Conservation (phyloP, 2,329 filamentous ascomycete species). For the Fonsecaea pedrosoi region DNA sequence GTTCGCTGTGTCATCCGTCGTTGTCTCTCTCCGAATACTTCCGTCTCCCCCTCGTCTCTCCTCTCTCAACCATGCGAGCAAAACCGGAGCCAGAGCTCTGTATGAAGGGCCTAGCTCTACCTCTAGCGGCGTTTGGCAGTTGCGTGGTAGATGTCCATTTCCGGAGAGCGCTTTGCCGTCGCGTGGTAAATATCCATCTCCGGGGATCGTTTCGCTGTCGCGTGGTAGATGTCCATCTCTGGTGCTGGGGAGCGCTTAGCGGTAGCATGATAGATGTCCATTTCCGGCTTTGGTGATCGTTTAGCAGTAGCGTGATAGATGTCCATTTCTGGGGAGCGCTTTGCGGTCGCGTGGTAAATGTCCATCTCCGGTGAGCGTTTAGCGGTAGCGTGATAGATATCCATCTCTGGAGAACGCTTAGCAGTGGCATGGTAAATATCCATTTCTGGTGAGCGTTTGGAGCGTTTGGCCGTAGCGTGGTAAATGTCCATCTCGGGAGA, state of each 20-base stretch:
- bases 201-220: background rate
- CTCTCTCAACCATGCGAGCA: too few relatives aligned
- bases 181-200: background rate
- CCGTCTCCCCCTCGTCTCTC: too few relatives aligned
- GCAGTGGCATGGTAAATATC: slow-evolving; percentile 4
- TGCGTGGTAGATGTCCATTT: background rate
- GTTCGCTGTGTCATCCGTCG: too few relatives aligned
- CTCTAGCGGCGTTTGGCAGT: background rate
- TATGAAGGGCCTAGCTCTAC: too few relatives aligned
- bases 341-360: background rate
- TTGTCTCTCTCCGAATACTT: too few relatives aligned
- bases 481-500: slow-evolving; percentile 3
- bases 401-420: background rate
- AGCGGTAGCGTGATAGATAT: background rate
- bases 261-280: background rate
- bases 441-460: background rate
- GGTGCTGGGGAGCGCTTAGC: background rate
- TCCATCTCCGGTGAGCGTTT: background rate
- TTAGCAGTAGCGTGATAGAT: background rate
- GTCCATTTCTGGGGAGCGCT: background rate
- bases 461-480: background rate
- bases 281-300: background rate
- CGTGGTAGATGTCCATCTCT: background rate
- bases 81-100: too few relatives aligned
- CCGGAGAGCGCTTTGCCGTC: background rate